Evolutionary conservation across 768 basidiomycete genomes (phyloP), one percentile per base, ranked within the genome.

Genomic region (Antrodiella citrinella): DNA sequence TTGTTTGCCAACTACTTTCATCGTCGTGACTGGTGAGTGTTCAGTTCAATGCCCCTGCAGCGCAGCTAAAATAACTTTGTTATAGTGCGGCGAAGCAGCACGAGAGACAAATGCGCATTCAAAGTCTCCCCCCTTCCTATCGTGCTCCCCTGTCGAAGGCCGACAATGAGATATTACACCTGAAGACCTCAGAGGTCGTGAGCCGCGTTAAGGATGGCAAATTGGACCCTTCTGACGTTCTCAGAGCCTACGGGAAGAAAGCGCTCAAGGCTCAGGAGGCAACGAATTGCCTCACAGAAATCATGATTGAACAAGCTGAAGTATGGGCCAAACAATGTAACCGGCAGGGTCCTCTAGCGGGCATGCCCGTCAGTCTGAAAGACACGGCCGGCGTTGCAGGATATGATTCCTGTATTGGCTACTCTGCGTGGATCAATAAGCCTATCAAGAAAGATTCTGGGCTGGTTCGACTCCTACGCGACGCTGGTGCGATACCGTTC

Each of bases 311-410:
- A 0, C 43, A 54, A 35, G 60, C 60, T 3, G 60, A 59, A 43
- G 46, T 40, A 12, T 64, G 60, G 60, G 62, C 62, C 12, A 30
- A 38, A 39, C 23, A 51, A 10, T 60, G 59, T 57, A 57, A 58
- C 48, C 52, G 49, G 10, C 52, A 58, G 0, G 58, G 53, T 18
- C 60, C 68, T 3, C 65, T 79, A 13, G 72, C 75, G 21, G 77
- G 77, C 20, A 67, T 79, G 26, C 76, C 70, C 4, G 65, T 79
- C 54, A 74, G 74, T 40, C 26, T 80, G 52, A 79, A 79, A 56
- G 77, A 79, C 60, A 68, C 65, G 25, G 61, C 72, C 50, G 65
- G 69, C 49, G 59, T 79, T 47, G 62, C 66, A 45, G 77, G 75
- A 11, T 68, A 67, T 38, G 75, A 77, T 54, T 65, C 73, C n/a